Percentiles rank a stretch among this genome's conserved stretches.
Conservation (phyloP, 495 filamentous ascomycete genomes). For the Penicillium fimorum region DNA sequence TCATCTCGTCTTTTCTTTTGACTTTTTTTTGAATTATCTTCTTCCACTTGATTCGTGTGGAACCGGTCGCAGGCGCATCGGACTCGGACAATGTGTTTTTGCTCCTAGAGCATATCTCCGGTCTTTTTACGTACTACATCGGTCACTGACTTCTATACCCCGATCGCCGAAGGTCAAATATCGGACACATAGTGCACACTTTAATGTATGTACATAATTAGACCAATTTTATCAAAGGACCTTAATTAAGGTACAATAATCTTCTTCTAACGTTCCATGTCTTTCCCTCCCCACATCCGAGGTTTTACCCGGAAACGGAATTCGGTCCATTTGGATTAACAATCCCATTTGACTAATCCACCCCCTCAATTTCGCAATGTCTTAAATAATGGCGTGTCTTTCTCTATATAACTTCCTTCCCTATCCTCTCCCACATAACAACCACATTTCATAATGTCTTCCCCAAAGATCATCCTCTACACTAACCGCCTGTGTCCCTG, state of each 20-base stretch:
- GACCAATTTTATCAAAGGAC: conserved; percentile 27
- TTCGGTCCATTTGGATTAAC: conserved; percentile 16
- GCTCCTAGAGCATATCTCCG: conserved; percentile 13
- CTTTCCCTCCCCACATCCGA: no score
- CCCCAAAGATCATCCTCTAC: conserved; percentile 60
- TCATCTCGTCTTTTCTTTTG: conserved; percentile 24
- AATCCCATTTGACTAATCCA: conserved; percentile 32
- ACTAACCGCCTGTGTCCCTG: conserved; percentile 77
- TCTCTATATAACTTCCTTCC: background rate
- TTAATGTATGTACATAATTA: conserved; percentile 38
- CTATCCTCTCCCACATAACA: background rate
- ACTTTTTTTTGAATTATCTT: conserved; percentile 17
- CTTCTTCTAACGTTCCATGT: background rate
- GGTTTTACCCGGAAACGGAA: conserved; percentile 21
- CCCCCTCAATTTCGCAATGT: conserved; percentile 23
- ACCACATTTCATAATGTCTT: conserved; percentile 27
- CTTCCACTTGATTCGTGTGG: conserved; percentile 18
- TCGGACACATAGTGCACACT: conserved; percentile 26
- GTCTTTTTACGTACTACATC: conserved; percentile 28
- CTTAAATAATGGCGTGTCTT: conserved; percentile 17
- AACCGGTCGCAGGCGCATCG: conserved; percentile 30
- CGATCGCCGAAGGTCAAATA: conserved; percentile 20
- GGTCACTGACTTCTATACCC: conserved; percentile 8
- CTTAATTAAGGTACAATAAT: conserved; percentile 13
- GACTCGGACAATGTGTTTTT: conserved; percentile 14